Evolutionary conservation across 495 filamentous ascomycete species (phyloP).

Genomic region (Parathielavia appendiculata): DNA sequence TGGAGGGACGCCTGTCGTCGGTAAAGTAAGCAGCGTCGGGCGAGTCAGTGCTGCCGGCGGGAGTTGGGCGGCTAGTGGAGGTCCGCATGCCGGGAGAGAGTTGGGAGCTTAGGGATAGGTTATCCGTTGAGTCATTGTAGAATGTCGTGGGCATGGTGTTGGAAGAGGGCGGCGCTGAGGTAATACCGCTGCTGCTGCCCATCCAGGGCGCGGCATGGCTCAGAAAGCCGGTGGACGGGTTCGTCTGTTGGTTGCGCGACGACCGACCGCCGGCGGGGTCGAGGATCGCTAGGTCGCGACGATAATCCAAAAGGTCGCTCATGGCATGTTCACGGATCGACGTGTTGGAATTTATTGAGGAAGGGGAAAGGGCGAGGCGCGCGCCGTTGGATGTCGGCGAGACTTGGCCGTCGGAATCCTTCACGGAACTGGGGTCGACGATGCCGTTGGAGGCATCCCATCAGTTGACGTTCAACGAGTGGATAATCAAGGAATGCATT

Average conservation of each 20-base stretch:
- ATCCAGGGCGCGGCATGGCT: constrained; percentile 47
- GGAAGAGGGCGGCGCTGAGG: constrained; percentile 29
- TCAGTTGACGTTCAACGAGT: constrained; percentile 19
- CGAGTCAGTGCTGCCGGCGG: constrained; percentile 58
- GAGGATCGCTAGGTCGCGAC: constrained; percentile 65
- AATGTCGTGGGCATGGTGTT: constrained; percentile 45
- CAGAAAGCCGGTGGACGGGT: constrained; percentile 45
- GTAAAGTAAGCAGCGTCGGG: constrained; percentile 59
- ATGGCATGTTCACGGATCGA: constrained; percentile 46
- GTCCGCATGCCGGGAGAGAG: constrained; percentile 64
- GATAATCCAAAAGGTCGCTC: constrained; percentile 59
- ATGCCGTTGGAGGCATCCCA: constrained; percentile 25
- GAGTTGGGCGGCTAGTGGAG: constrained; percentile 50
- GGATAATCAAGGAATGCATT: constrained; percentile 2
- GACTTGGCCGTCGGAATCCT: constrained; percentile 47
- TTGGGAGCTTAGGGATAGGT: constrained; percentile 52
- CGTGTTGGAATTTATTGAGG: constrained; percentile 43
- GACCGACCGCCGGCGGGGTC: constrained; percentile 51
- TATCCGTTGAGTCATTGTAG: constrained; percentile 63
- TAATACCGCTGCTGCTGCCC: constrained; percentile 33
- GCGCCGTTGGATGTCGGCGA: constrained; percentile 46
- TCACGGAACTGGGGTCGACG: constrained; percentile 26
- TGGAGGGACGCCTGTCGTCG: constrained; percentile 79
- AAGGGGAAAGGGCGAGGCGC: constrained; percentile 44
- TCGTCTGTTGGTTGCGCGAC: constrained; percentile 50